These are phyloP conservation scores for Durotheca rogersii DNA, from an alignment of 495 filamentous ascomycete genomes.

Conservation along the genomic window DNA sequence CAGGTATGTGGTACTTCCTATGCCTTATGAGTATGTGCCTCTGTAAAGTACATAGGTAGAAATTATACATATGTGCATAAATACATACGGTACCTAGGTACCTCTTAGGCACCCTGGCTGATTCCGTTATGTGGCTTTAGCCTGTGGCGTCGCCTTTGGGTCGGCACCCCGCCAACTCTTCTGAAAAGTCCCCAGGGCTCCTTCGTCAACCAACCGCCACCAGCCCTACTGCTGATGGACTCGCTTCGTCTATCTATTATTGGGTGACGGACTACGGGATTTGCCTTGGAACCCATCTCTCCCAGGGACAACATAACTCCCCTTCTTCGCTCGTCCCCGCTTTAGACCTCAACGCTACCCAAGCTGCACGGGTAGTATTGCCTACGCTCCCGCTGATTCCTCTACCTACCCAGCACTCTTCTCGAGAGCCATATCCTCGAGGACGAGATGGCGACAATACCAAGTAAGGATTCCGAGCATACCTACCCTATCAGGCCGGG, in stretches of 20 bases:
- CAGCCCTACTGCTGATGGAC: constrained; percentile 18
- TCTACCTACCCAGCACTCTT: neutral
- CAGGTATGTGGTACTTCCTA: neutral
- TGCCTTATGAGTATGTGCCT: too few relatives aligned
- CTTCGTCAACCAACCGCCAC: too few relatives aligned
- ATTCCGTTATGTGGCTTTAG: too few relatives aligned
- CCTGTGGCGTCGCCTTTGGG: too few relatives aligned
- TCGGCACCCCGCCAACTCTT: too few relatives aligned
- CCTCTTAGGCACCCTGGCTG: too few relatives aligned
- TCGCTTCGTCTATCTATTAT: constrained; percentile 26
- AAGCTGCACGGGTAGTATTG: too few relatives aligned
- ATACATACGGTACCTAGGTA: neutral
- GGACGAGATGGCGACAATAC: constrained; percentile 61
- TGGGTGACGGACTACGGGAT: constrained; percentile 35
- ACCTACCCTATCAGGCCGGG: neutral
- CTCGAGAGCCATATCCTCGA: neutral
- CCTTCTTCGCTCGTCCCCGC: neutral
- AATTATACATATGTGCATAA: neutral
- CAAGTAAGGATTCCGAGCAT: constrained; percentile 49
- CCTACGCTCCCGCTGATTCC: too few relatives aligned
- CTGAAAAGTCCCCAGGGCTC: too few relatives aligned
- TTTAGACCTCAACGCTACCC: too few relatives aligned
- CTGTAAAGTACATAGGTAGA: neutral
- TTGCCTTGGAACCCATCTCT: constrained; percentile 23
- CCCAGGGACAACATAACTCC: neutral